Conservation (phyloP, 2,329 filamentous ascomycete species). For the Talaromyces sp. region DNA sequence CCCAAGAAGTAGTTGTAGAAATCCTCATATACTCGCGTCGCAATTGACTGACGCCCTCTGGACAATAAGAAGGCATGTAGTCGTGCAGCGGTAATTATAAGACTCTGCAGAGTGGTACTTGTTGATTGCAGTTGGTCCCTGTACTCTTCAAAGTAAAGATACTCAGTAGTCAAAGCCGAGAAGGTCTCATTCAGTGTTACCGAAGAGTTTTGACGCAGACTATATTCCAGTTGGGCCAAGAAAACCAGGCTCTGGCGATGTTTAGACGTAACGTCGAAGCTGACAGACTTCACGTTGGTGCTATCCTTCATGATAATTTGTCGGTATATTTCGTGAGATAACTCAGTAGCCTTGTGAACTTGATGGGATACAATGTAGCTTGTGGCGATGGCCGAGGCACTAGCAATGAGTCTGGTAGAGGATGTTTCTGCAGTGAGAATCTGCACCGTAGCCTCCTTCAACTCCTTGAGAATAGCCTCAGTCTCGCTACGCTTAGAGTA, state of each 20-base stretch:
- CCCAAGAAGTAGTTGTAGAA: conserved; percentile 32
- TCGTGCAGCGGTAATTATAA: conserved; percentile 35
- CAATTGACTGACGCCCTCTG: conserved; percentile 25
- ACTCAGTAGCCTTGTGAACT: conserved; percentile 30
- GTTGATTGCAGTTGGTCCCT: conserved; percentile 37
- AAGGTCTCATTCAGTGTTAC: conserved; percentile 42
- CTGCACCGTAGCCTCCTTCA: conserved; percentile 33
- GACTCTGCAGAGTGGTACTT: conserved; percentile 34
- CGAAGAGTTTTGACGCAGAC: conserved; percentile 29
- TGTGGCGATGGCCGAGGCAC: conserved; percentile 36
- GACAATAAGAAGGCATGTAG: conserved; percentile 32
- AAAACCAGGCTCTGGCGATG: conserved; percentile 41
- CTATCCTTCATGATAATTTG: conserved; percentile 39
- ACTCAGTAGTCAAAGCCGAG: conserved; percentile 43
- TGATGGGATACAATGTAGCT: conserved; percentile 37
- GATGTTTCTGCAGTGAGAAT: conserved; percentile 34
- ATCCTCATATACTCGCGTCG: conserved; percentile 30
- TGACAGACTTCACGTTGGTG: conserved; percentile 23
- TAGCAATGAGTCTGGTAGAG: conserved; percentile 29
- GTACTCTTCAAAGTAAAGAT: conserved; percentile 41
- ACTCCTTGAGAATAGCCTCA: conserved; percentile 30
- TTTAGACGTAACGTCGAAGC: conserved; percentile 35
- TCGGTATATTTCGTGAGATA: conserved; percentile 38
- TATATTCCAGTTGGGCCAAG: conserved; percentile 46
- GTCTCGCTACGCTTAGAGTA: conserved; percentile 34